These are phyloP conservation scores for Cicer bijugum DNA, from an alignment of 306 rosid species.

Conservation along the genomic window DNA sequence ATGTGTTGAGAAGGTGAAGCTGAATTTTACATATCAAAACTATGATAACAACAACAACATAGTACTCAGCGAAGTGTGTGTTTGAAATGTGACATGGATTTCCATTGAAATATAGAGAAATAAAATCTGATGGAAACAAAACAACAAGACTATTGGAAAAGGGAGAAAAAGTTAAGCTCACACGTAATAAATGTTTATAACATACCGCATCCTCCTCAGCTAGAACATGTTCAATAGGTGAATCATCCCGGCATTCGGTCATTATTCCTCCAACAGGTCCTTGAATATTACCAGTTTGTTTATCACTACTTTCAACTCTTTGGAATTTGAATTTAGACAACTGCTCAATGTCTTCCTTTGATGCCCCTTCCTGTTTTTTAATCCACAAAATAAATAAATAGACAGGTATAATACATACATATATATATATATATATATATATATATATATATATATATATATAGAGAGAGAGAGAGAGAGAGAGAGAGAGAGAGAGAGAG, in stretches of 20 bases:
- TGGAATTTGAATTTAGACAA: conserved; percentile 77
- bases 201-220: conserved; percentile 87
- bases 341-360: conserved; percentile 92
- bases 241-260: conserved; percentile 78
- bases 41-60: neutral
- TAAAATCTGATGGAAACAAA: conserved; percentile 11
- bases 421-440: too few relatives aligned
- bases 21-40: conserved; percentile 9
- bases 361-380: conserved; percentile 88
- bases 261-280: conserved; percentile 78
- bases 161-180: conserved; percentile 1
- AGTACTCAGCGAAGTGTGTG: conserved; percentile 16
- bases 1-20: conserved; percentile 23
- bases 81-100: conserved; percentile 17
- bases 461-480: neutral
- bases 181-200: neutral
- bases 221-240: conserved; percentile 71
- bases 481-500: neutral
- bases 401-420: neutral
- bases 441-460: too few relatives aligned
- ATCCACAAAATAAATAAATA: neutral
- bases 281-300: conserved; percentile 54
- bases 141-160: conserved; percentile 28
- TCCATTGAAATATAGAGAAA: conserved; percentile 19
- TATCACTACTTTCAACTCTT: conserved; percentile 56